Conservation (phyloP, 2,329 filamentous ascomycete genomes). For the Geosmithia morbida region DNA sequence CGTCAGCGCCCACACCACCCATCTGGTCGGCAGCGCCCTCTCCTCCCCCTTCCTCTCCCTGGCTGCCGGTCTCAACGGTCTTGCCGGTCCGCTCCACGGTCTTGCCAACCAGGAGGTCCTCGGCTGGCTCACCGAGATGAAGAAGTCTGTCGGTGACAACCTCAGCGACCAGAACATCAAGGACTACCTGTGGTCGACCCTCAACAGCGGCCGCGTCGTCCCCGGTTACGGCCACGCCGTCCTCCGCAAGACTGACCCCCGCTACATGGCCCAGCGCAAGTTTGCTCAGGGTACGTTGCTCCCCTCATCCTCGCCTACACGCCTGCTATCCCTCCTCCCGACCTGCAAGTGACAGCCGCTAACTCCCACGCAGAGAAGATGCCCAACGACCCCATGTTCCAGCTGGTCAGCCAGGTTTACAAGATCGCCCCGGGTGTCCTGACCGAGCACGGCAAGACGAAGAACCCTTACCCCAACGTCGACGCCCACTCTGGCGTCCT, state of each 20-base stretch:
- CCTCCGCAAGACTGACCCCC: conserved; percentile 98
- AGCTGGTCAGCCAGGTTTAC: conserved; percentile 99
- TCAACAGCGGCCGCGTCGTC: conserved; percentile 91
- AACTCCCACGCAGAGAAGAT: conserved; percentile 47
- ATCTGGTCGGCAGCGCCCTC: conserved; percentile 90
- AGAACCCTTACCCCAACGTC: conserved; percentile 99
- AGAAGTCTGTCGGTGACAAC: conserved; percentile 85
- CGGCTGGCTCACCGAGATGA: conserved; percentile 99
- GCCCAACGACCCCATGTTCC: conserved; percentile 98
- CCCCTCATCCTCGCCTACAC: not conserved
- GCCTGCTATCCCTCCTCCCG: too few species aligned
- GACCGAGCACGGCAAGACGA: conserved; percentile 99
- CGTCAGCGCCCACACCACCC: conserved; percentile 95
- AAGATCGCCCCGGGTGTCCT: conserved; percentile 97
- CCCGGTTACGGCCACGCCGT: conserved; percentile 98
- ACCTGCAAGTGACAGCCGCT: too few species aligned
- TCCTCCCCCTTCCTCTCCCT: conserved; percentile 96
- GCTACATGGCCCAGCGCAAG: conserved; percentile 95
- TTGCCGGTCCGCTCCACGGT: conserved; percentile 95
- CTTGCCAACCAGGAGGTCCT: conserved; percentile 99
- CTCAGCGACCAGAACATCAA: conserved; percentile 93
- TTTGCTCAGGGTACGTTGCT: conserved; percentile 55
- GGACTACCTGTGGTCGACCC: conserved; percentile 96
- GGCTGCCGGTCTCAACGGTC: conserved; percentile 91
- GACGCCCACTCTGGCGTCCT: conserved; percentile 98